Evolutionary conservation across 2,329 filamentous ascomycete species (phyloP).

Genomic region (Lomentospora prolificans): DNA sequence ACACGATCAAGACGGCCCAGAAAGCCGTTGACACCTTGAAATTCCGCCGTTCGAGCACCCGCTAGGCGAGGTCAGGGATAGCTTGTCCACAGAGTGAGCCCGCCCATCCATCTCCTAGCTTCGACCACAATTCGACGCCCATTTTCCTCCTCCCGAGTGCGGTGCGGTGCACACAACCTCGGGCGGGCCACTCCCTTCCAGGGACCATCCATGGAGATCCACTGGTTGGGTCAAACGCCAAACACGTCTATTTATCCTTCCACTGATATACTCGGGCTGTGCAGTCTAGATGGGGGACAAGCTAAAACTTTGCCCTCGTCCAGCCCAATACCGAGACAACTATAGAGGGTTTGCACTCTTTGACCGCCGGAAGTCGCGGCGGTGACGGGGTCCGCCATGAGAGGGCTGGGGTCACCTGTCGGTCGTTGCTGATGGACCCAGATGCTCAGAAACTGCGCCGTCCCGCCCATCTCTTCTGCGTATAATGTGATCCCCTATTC

Average conservation of each 20-base stretch:
- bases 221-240: too few relatives aligned
- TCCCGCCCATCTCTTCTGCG: too few relatives aligned
- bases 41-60: background rate
- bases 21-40: background rate
- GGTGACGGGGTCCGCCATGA: background rate
- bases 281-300: background rate
- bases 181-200: constrained; percentile 1
- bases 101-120: background rate
- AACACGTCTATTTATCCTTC: background rate
- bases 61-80: background rate
- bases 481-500: background rate
- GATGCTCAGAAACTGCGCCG: too few relatives aligned
- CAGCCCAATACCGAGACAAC: background rate
- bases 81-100: background rate
- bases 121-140: background rate
- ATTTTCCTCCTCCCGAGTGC: background rate
- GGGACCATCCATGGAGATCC: background rate
- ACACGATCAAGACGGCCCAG: background rate
- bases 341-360: background rate
- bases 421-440: background rate
- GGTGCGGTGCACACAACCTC: background rate
- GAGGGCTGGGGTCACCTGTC: too few relatives aligned
- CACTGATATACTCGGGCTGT: background rate
- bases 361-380: background rate
- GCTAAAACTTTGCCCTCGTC: too few relatives aligned